Evolutionary conservation across 352 stramenopile species (phyloP), one percentile per base, ranked within the genome.

Genomic region (Phytophthora citricola): DNA sequence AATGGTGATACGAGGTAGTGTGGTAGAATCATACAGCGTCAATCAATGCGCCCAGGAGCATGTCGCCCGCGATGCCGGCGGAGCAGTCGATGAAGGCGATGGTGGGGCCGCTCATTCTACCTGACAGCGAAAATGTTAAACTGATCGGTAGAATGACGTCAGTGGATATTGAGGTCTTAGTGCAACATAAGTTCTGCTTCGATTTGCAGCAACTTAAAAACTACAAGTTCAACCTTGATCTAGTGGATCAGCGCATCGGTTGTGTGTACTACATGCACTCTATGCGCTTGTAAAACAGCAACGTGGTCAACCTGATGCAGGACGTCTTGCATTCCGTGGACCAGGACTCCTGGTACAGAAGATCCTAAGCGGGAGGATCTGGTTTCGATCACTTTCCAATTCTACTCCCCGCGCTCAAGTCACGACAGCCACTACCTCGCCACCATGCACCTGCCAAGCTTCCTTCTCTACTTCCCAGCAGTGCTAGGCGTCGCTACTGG

Each of bases 41-140:
- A 41, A 97, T 88, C 40, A 97, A 69, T 29, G 89, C 86, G 27
- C 85, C 92, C 1, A 98, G 81, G 24, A 98, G 79, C 92, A 98
- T 98, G 74, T 98, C 92, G 27, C 92, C 92, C 20, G 92, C 92
- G 46, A 95, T 85, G 29, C 92, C 92, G 14, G 84, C 90, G 12
- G 92, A 97, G 77, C 90, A 97, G 67, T 98, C 92, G 48, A 98
- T 84, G 71, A 85, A 97, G 48, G 71, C 71, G 44, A 79, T 38
- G 45, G 57, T 72, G 11, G 36, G 53, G 24, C 34, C 39, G 24
- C 39, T 59, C 67, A 75, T 75, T 46, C 43, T 29, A 26, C 32
- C 14, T 9, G 34, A 20, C 15, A 15, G 49, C 32, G 20, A 24
- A 15, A 56, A 46, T 51, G 45, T 26, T 51, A 26, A 51, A 51